Conservation (phyloP, 2,329 filamentous ascomycete genomes). For the Fusarium brachygibbosum region DNA sequence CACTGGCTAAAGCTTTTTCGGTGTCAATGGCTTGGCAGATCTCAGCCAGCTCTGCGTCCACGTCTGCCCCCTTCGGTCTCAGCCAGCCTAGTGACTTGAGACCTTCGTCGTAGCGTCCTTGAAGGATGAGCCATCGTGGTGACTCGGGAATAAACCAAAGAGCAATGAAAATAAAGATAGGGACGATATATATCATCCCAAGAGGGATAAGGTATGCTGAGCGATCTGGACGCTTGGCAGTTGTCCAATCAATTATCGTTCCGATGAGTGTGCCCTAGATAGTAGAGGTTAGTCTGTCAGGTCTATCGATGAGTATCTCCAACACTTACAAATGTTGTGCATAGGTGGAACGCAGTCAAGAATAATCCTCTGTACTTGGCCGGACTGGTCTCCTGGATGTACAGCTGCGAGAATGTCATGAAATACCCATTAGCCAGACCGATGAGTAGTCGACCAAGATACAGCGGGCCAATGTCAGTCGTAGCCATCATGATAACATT, state of each 20-base stretch:
- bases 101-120: slow-evolving; percentile 39
- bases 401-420: slow-evolving; percentile 45
- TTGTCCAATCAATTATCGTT: slow-evolving; percentile 44
- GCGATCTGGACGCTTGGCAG: slow-evolving; percentile 38
- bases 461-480: slow-evolving; percentile 34
- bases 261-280: slow-evolving; percentile 39
- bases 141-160: slow-evolving; percentile 44
- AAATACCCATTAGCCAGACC: slow-evolving; percentile 45
- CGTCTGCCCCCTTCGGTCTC: slow-evolving; percentile 20
- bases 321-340: slow-evolving; percentile 40
- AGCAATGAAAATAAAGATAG: slow-evolving; percentile 16
- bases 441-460: slow-evolving; percentile 36
- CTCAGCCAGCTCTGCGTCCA: slow-evolving; percentile 31
- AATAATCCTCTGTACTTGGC: slow-evolving; percentile 45
- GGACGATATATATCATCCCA: slow-evolving; percentile 40
- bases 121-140: slow-evolving; percentile 41
- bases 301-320: fast-evolving
- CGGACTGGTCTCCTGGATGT: slow-evolving; percentile 41
- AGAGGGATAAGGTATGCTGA: slow-evolving; percentile 43
- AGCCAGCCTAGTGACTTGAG: slow-evolving; percentile 37
- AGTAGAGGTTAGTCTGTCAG: neutral
- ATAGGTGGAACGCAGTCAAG: slow-evolving; percentile 41
- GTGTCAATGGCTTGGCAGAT: slow-evolving; percentile 36
- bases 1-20: slow-evolving; percentile 21
- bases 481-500: slow-evolving; percentile 48